phyloP scores from a whole-genome alignment of 352 stramenopile genomes.

The Pythium guiyangense region DNA sequence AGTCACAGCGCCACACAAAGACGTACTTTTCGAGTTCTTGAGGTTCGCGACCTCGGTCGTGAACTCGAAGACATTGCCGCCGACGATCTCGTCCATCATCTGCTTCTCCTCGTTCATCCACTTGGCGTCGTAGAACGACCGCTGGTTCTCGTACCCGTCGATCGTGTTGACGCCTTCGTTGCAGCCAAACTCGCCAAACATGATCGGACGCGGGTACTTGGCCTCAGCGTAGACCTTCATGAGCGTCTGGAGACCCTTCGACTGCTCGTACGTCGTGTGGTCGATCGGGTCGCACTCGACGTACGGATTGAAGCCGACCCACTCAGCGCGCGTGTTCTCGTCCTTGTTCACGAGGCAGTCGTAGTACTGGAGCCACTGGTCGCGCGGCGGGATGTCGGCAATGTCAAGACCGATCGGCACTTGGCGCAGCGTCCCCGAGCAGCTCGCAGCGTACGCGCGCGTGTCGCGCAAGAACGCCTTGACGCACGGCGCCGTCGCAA shows the following conservation, averaged over 20 bases:
- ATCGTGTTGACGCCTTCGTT: conserved; percentile 46
- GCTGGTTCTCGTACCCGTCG: conserved; percentile 42
- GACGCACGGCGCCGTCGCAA: conserved; percentile 40
- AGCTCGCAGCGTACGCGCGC: conserved; percentile 35
- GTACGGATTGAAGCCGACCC: conserved; percentile 54
- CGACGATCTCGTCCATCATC: conserved; percentile 69
- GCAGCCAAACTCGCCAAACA: conserved; percentile 59
- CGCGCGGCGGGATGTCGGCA: conserved; percentile 36
- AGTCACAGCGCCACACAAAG: not conserved
- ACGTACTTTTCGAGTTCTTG: conserved; percentile 20
- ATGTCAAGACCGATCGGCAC: conserved; percentile 47
- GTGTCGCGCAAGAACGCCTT: conserved; percentile 46
- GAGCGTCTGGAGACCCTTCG: conserved; percentile 34
- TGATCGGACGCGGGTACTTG: conserved; percentile 34
- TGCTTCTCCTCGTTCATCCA: conserved; percentile 81
- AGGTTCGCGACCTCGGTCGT: conserved; percentile 63
- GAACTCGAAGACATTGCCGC: conserved; percentile 81
- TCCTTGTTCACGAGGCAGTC: conserved; percentile 37
- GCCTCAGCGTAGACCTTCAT: conserved; percentile 40
- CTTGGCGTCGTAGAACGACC: conserved; percentile 55
- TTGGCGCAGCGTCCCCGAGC: conserved; percentile 21
- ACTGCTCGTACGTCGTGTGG: conserved; percentile 31
- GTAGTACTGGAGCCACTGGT: conserved; percentile 39
- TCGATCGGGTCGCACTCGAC: conserved; percentile 50
- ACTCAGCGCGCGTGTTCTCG: conserved; percentile 35